Evolutionary conservation across 768 basidiomycete species (phyloP).

Genomic region (Trametopsis cervina): DNA sequence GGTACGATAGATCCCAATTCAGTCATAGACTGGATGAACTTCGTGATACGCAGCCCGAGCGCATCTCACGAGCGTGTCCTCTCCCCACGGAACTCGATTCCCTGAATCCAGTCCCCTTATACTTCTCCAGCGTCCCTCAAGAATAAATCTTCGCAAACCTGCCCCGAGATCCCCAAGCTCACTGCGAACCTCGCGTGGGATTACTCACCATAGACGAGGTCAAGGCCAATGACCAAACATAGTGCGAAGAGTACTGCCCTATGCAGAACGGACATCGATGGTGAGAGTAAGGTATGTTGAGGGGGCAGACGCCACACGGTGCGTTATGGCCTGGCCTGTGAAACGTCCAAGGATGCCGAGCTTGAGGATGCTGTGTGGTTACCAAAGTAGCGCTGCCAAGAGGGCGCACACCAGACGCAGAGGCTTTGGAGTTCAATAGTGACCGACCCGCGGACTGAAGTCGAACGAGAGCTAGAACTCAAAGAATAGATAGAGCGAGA

Average conservation of each 20-base stretch:
- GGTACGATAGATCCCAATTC: no score
- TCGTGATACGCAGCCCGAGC: no score
- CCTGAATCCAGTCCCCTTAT: no score
- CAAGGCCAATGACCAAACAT: background rate
- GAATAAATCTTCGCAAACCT: no score
- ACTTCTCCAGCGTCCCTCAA: no score
- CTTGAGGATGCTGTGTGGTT: background rate
- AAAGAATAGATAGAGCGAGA: no score
- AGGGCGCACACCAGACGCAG: background rate
- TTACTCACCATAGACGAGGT: background rate
- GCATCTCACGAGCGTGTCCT: no score
- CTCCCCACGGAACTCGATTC: no score
- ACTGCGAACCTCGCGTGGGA: no score
- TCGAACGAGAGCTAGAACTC: background rate
- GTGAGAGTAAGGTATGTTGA: background rate
- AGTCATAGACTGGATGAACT: no score
- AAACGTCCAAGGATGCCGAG: background rate
- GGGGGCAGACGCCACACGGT: background rate
- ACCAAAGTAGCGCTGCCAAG: background rate
- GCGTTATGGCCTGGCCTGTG: background rate
- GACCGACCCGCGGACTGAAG: background rate
- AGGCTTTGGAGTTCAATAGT: background rate
- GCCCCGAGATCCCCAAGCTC: no score
- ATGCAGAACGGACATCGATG: background rate
- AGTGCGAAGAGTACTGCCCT: background rate